Conservation (phyloP, 2,329 filamentous ascomycete genomes). For the Aspergillus floridensis region DNA sequence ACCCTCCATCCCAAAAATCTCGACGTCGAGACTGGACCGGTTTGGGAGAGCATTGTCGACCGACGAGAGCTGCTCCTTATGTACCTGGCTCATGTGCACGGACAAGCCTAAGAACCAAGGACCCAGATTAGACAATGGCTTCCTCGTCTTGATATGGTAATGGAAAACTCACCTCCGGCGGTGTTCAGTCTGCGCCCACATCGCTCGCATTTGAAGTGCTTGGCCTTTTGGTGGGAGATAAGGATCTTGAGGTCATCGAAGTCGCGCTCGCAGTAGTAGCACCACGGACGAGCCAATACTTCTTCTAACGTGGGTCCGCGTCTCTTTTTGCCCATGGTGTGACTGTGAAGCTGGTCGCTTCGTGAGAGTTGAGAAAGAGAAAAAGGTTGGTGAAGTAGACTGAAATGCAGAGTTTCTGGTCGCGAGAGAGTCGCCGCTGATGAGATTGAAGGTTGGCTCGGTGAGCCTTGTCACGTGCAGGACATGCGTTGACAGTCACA, state of each 20-base stretch:
- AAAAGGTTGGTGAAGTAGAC: neutral
- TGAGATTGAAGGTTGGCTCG: neutral
- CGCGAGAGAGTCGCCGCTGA: neutral
- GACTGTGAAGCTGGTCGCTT: neutral
- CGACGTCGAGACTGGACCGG: constrained; percentile 79
- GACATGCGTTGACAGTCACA: neutral
- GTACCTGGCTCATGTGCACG: constrained; percentile 97
- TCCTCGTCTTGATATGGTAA: too few species aligned
- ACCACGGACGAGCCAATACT: constrained; percentile 84
- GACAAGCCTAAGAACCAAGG: constrained; percentile 65
- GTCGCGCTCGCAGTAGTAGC: constrained; percentile 99
- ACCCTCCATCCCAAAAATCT: constrained; percentile 98
- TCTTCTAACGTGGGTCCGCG: constrained; percentile 84
- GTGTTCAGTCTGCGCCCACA: constrained; percentile 89
- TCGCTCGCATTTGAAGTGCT: constrained; percentile 96
- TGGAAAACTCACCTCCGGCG: constrained; percentile 69
- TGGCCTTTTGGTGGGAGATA: constrained; percentile 97
- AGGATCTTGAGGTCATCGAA: constrained; percentile 97
- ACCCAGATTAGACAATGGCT: neutral
- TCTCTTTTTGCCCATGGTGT: constrained; percentile 83
- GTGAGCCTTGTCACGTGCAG: neutral
- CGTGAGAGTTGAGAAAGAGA: neutral
- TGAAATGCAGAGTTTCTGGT: neutral
- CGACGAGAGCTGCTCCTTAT: constrained; percentile 83
- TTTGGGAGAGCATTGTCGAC: constrained; percentile 93